These are phyloP conservation scores for Pseudocercospora crystallina DNA, from an alignment of 2,329 filamentous ascomycete genomes.

Conservation along the genomic window DNA sequence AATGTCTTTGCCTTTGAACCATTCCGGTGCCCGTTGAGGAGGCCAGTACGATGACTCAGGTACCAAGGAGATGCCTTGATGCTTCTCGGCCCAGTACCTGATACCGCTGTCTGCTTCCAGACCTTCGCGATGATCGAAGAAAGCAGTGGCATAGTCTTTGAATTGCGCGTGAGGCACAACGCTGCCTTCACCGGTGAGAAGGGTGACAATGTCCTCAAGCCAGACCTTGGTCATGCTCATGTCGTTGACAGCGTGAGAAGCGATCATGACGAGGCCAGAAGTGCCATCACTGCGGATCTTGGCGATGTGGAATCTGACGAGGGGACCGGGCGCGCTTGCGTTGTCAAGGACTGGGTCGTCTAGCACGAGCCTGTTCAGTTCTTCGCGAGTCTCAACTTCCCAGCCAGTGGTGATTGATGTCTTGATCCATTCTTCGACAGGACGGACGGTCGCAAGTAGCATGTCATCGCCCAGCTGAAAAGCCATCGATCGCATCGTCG, in stretches of 20 bases:
- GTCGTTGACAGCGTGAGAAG: slow-evolving; percentile 34
- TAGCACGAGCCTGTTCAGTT: slow-evolving; percentile 29
- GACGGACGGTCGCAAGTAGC: slow-evolving; percentile 30
- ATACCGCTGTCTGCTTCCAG: slow-evolving; percentile 31
- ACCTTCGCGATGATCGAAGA: slow-evolving; percentile 31
- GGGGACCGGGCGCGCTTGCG: slow-evolving; percentile 30
- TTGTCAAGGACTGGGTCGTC: slow-evolving; percentile 32
- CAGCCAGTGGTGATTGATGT: slow-evolving; percentile 32
- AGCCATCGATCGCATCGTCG: slow-evolving; percentile 32
- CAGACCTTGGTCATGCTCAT: slow-evolving; percentile 37
- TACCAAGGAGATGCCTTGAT: slow-evolving; percentile 27
- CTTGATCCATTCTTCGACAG: slow-evolving; percentile 28
- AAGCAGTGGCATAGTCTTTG: slow-evolving; percentile 35
- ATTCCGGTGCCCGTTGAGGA: slow-evolving; percentile 32
- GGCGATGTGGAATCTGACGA: slow-evolving; percentile 33
- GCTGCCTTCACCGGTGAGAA: slow-evolving; percentile 28
- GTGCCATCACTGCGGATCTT: slow-evolving; percentile 28
- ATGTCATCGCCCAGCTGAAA: slow-evolving; percentile 29
- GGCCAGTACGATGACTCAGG: slow-evolving; percentile 32
- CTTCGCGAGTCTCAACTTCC: slow-evolving; percentile 32
- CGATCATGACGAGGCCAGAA: slow-evolving; percentile 32
- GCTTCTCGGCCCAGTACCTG: slow-evolving; percentile 33
- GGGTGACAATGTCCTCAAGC: slow-evolving; percentile 32
- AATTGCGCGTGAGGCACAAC: slow-evolving; percentile 31
- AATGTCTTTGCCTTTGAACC: slow-evolving; percentile 35